Percentiles rank a stretch among this genome's conserved stretches.
These are phyloP conservation scores for Sclerotinia borealis DNA, from an alignment of 2,329 filamentous ascomycete species.

Conservation along the genomic window DNA sequence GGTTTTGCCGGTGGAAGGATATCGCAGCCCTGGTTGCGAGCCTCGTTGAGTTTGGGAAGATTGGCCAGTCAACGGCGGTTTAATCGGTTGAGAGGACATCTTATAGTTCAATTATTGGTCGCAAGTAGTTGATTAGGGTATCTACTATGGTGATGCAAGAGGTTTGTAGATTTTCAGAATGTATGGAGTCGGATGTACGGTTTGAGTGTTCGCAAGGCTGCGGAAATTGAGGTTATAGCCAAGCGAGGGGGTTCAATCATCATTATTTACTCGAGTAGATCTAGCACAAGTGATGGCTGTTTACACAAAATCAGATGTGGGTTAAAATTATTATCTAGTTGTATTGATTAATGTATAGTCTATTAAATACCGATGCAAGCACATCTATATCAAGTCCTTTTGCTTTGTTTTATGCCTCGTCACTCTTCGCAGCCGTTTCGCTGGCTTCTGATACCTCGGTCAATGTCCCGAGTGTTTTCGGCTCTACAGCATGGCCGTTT, in stretches of 20 bases:
- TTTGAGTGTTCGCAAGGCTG: conserved; percentile 3
- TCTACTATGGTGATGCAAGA: background rate
- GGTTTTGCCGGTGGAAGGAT: conserved; percentile 89
- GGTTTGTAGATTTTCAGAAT: background rate
- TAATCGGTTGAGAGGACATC: conserved; percentile 32
- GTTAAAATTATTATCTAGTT: background rate
- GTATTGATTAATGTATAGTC: background rate
- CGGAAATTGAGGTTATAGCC: background rate
- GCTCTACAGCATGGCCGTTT: background rate
- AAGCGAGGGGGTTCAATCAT: background rate
- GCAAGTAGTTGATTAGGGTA: background rate
- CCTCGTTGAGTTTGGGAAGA: conserved; percentile 24
- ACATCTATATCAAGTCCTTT: background rate
- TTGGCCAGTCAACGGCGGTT: conserved; percentile 24
- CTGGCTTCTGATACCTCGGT: background rate
- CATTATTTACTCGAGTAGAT: background rate
- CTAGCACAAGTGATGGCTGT: background rate
- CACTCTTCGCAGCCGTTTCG: background rate
- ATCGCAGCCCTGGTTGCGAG: conserved; percentile 61
- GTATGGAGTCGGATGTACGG: background rate
- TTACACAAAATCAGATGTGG: background rate
- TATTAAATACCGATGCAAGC: background rate
- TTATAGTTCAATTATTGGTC: background rate
- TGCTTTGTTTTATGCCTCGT: background rate
- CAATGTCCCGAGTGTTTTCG: background rate